phyloP scores from a whole-genome alignment of 2,329 filamentous ascomycete genomes.

The Fusarium poae region DNA sequence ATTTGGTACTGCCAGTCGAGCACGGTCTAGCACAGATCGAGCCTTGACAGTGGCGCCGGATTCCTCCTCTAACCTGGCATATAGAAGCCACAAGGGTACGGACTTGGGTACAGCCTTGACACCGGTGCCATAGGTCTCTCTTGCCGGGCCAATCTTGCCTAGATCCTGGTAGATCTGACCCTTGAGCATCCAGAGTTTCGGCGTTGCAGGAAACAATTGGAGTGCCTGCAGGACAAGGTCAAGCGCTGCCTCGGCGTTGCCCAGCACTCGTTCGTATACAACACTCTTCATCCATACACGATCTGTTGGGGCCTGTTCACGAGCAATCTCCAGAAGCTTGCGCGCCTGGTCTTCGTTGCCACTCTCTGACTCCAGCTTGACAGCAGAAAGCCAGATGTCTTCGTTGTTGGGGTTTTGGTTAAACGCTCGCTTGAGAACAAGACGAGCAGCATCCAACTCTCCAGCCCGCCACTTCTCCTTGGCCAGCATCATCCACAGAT shows the following conservation, averaged over 20 bases:
- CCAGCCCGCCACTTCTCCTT: constrained; percentile 94
- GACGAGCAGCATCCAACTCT: constrained; percentile 86
- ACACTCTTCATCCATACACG: constrained; percentile 98
- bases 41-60: constrained; percentile 89
- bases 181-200: constrained; percentile 99
- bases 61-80: constrained; percentile 87
- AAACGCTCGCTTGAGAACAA: constrained; percentile 90
- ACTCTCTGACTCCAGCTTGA: constrained; percentile 95
- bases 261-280: constrained; percentile 89
- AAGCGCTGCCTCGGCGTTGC: constrained; percentile 82
- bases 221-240: constrained; percentile 89
- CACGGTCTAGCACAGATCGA: constrained; percentile 91
- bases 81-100: constrained; percentile 89
- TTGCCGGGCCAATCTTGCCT: constrained; percentile 82
- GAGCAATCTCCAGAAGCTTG: constrained; percentile 82
- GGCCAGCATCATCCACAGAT: constrained; percentile 95
- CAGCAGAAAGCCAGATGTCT: constrained; percentile 96
- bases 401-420: constrained; percentile 97
- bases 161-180: constrained; percentile 95
- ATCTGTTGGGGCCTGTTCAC: constrained; percentile 91
- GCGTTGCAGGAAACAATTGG: constrained; percentile 83
- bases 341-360: constrained; percentile 85
- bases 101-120: constrained; percentile 88
- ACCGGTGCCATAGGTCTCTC: constrained; percentile 89
- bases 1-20: constrained; percentile 87